Percentiles rank a stretch among this genome's conserved stretches.
Conservation (phyloP, 2,329 filamentous ascomycete genomes). For the Fusarium pseudograminearum region DNA sequence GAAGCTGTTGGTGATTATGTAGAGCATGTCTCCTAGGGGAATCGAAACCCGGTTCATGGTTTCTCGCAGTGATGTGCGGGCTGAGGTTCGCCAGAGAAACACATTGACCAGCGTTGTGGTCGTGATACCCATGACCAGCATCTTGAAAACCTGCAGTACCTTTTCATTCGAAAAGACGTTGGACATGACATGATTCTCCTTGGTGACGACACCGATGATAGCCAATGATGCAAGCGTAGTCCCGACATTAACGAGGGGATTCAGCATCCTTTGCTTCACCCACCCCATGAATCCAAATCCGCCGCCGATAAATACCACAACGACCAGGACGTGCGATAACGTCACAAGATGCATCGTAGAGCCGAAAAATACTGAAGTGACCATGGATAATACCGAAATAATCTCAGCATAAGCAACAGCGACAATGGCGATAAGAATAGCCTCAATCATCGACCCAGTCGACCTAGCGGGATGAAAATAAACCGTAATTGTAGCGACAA, state of each 20-base stretch:
- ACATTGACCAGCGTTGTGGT: slow-evolving; percentile 80
- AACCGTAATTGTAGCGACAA: slow-evolving; percentile 92
- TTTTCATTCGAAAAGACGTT: slow-evolving; percentile 85
- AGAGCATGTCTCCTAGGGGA: slow-evolving; percentile 83
- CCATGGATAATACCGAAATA: slow-evolving; percentile 87
- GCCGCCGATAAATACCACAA: slow-evolving; percentile 86
- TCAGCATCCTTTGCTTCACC: slow-evolving; percentile 82
- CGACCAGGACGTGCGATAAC: slow-evolving; percentile 81
- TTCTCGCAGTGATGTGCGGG: slow-evolving; percentile 76
- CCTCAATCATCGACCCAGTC: slow-evolving; percentile 90
- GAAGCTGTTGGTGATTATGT: slow-evolving; percentile 84
- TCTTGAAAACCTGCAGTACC: slow-evolving; percentile 83
- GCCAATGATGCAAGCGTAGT: slow-evolving; percentile 89
- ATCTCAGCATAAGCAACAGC: slow-evolving; percentile 79
- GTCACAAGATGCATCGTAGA: slow-evolving; percentile 72
- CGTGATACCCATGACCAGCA: slow-evolving; percentile 80
- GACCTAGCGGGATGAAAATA: slow-evolving; percentile 94
- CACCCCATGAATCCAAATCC: slow-evolving; percentile 89
- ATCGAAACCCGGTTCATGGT: slow-evolving; percentile 79
- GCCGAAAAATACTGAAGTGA: slow-evolving; percentile 81
- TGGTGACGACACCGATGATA: slow-evolving; percentile 89
- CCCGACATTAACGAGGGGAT: slow-evolving; percentile 84
- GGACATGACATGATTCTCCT: slow-evolving; percentile 88
- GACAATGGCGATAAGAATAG: slow-evolving; percentile 78
- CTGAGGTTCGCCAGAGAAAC: slow-evolving; percentile 81